Evolutionary conservation across 1,284 basidiomycete species (phyloP), one percentile per base, ranked within the genome.

Genomic region (Fomes fomentarius): DNA sequence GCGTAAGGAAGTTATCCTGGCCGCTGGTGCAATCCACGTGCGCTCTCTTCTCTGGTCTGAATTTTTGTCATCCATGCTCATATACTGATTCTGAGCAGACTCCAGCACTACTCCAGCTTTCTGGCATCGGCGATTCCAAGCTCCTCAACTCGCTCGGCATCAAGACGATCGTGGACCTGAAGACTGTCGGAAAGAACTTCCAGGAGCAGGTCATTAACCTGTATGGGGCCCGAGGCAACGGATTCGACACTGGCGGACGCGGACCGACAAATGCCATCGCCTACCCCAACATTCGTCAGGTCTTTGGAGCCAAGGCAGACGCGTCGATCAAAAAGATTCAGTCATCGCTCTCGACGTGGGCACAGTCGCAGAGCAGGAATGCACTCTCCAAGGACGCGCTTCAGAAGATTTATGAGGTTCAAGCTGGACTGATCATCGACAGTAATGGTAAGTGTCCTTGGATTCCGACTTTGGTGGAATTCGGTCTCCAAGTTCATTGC

Each of bases 1-100:
- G 19, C 76, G 72, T 54, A 73, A 73, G 50, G 83, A 85, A 63
- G 81, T 84, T 30, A 76, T 86, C 38, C 62, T 87, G 12, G 71
- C 76, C 11, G 83, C 80, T 15, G 87, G 68, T 14, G 64, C 66
- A 5, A 68, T 69, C 43, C 57, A 63, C 49, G 55, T 55, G 33
- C n/a, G 47, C 25, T 22, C 28, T 9, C 6, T 25, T 12, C 22
- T 14, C 34, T 12, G 9, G 12, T 6, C 15, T n/a, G 19, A n/a
- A n/a, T n/a, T n/a, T n/a, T n/a, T n/a, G n/a, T n/a, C n/a, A n/a
- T n/a, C n/a, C 21, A 25, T 30, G 28, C 38, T 47, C 21, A 45
- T 24, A 10, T 17, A 33, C 22, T 17, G 10, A 8, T 31, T 30
- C 19, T 40, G 10, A 4, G 15, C 39, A 75, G 68, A 72, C 72